Evolutionary conservation across 2,329 filamentous ascomycete genomes (phyloP), one percentile per base, ranked within the genome.

Genomic region (Podosphaera xanthii): DNA sequence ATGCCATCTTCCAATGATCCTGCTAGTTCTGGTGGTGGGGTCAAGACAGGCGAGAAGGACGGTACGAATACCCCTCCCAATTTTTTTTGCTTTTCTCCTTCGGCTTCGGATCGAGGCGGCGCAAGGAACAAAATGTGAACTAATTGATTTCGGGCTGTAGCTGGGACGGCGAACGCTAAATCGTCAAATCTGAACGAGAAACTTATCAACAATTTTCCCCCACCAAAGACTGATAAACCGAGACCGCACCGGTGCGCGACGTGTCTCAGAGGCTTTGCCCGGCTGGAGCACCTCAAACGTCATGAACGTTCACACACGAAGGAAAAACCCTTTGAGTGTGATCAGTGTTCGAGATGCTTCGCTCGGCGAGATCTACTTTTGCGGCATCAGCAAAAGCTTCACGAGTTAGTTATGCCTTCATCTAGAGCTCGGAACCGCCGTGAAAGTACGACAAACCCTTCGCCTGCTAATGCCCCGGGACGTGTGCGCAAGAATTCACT

Each of bases 241-340:
- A 82, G 91, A 63, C 92, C 92, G 64, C 92, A 98, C 72, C 83
- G 94, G 61, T 98, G 92, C 74, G 82, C 77, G 48, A 97, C 90
- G 55, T 98, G 92, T 71, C 81, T 83, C 67, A 83, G 92, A 64
- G 94, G 87, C 38, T 98, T 98, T 71, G 92, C 92, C 60, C 83
- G 92, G 62, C 75, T 98, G 66, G 92, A 98, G 73, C 92, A 98
- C 71, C 75, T 98, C 65, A 98, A 98, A 75, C 85, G 92, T 62
- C 92, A 98, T 72, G 92, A 97, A 73, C 82, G 92, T 62, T 95
- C 89, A n/a, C 90, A 96, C 70, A 96, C 90, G 52, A 96, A 98
- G 59, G 69, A 98, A 74, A 98, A 98, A 76, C 92, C 92, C 0
- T 98, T 98, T 67, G 89, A 96, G 72, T 98, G 92, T 68, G 87